These are phyloP conservation scores for Pichia scutulata DNA, from an alignment of 805 yeast genomes.

Conservation along the genomic window DNA sequence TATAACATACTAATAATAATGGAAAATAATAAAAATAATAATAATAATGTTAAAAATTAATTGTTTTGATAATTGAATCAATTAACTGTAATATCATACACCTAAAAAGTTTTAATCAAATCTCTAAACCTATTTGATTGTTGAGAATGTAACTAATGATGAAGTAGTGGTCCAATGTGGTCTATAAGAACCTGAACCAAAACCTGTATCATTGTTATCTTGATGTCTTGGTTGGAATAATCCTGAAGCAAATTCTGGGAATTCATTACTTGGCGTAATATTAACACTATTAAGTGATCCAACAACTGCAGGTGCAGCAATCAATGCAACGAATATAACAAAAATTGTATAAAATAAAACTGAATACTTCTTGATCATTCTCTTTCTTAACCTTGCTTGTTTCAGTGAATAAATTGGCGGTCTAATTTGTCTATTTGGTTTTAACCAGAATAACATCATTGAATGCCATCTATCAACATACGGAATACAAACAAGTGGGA, in stretches of 20 bases:
- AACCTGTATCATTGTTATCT: conserved; percentile 78
- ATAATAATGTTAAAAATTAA: not conserved
- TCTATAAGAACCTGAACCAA: conserved; percentile 28
- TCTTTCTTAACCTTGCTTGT: conserved; percentile 91
- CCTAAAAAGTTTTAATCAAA: not conserved
- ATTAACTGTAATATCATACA: not conserved
- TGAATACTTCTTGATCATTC: conserved; percentile 94
- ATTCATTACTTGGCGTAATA: conserved; percentile 26
- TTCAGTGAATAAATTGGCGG: conserved; percentile 96
- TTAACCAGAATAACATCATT: conserved; percentile 96
- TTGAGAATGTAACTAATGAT: conserved; percentile 38
- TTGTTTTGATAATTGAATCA: not conserved
- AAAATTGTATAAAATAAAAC: conserved; percentile 68
- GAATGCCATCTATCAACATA: conserved; percentile 96
- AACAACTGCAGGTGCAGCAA: conserved; percentile 91
- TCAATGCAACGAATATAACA: conserved; percentile 61
- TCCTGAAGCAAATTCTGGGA: conserved; percentile 42
- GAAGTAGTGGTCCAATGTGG: conserved; percentile 42
- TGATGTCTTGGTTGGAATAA: conserved; percentile 85
- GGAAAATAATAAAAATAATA: not conserved
- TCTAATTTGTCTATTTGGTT: conserved; percentile 93
- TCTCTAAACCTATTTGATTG: conserved; percentile 31
- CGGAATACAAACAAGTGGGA: conserved; percentile 82
- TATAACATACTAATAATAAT: not conserved
- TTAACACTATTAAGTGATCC: conserved; percentile 37